phyloP scores from a whole-genome alignment of 805 yeast species.

The Ogataea salicorniae region DNA sequence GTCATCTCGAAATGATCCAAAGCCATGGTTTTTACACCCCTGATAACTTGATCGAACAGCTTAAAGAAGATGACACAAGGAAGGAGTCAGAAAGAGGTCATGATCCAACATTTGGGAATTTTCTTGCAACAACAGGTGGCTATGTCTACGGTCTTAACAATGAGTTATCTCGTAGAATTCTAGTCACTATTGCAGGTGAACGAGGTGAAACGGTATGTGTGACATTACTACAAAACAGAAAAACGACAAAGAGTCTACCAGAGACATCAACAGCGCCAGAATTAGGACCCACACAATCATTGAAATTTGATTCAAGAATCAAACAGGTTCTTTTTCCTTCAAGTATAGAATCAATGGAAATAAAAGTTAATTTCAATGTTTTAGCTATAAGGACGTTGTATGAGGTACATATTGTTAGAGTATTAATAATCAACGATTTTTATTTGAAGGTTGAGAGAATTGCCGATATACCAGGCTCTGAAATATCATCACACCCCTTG shows the following conservation, averaged over 20 bases:
- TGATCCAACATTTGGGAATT: slow-evolving; percentile 34
- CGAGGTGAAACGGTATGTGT: background rate
- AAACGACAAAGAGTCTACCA: background rate
- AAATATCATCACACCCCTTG: slow-evolving; percentile 23
- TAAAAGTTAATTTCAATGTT: background rate
- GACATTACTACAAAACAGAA: slow-evolving; percentile 8
- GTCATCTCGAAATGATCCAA: too few species aligned
- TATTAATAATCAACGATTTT: slow-evolving; percentile 11
- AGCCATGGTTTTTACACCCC: too few species aligned
- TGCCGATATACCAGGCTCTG: slow-evolving; percentile 19
- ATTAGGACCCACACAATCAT: slow-evolving; percentile 13
- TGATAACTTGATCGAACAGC: too few species aligned
- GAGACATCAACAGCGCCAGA: slow-evolving; percentile 1
- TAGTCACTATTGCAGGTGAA: slow-evolving; percentile 31
- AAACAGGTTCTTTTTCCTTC: slow-evolving; percentile 30
- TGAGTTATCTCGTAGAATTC: background rate
- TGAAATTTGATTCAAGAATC: slow-evolving; percentile 19
- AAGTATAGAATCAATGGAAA: slow-evolving; percentile 2
- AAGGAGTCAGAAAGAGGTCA: slow-evolving; percentile 5
- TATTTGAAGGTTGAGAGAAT: slow-evolving; percentile 13
- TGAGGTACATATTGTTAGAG: slow-evolving; percentile 26
- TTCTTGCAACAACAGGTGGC: slow-evolving; percentile 13
- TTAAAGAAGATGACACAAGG: too few species aligned
- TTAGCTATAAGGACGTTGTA: slow-evolving; percentile 21
- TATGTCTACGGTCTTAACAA: too few species aligned